Conservation (phyloP, 2,329 filamentous ascomycete genomes). For the Phialocephala subalpina region DNA sequence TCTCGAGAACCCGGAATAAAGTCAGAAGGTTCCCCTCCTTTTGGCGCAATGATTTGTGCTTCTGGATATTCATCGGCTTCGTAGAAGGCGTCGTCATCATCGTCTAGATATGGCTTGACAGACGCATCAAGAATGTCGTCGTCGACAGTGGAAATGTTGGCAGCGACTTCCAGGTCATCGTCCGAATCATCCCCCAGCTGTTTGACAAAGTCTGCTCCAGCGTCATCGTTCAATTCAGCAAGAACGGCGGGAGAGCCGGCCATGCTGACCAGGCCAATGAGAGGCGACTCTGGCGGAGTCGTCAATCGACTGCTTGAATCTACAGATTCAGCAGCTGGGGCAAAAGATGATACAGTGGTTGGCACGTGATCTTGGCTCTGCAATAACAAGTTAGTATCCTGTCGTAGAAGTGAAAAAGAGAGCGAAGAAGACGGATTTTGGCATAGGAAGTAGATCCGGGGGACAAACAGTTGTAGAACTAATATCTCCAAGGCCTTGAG, state of each 20-base stretch:
- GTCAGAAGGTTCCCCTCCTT: background rate
- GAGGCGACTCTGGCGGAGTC: background rate
- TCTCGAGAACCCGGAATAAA: slow-evolving; percentile 1
- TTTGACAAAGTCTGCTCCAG: background rate
- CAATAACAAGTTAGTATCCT: slow-evolving; percentile 35
- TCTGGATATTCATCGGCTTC: background rate
- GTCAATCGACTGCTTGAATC: slow-evolving; percentile 33
- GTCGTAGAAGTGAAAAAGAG: slow-evolving; percentile 3
- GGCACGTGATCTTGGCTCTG: slow-evolving; percentile 42
- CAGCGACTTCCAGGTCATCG: background rate
- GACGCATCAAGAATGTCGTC: background rate
- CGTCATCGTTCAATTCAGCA: slow-evolving; percentile 1
- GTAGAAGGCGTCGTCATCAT: background rate
- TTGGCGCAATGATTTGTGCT: background rate
- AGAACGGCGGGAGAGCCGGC: background rate
- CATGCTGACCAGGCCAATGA: background rate
- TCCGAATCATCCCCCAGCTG: background rate
- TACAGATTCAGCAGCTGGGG: slow-evolving; percentile 28
- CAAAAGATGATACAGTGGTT: slow-evolving; percentile 19
- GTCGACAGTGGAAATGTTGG: background rate
- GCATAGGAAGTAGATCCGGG: background rate
- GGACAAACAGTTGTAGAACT: slow-evolving; percentile 11
- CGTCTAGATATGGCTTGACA: background rate
- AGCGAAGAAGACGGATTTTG: background rate
- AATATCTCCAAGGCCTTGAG: background rate